Evolutionary conservation across 1,284 basidiomycete genomes (phyloP), one percentile per base, ranked within the genome.

Genomic region (Caloboletus firmus): DNA sequence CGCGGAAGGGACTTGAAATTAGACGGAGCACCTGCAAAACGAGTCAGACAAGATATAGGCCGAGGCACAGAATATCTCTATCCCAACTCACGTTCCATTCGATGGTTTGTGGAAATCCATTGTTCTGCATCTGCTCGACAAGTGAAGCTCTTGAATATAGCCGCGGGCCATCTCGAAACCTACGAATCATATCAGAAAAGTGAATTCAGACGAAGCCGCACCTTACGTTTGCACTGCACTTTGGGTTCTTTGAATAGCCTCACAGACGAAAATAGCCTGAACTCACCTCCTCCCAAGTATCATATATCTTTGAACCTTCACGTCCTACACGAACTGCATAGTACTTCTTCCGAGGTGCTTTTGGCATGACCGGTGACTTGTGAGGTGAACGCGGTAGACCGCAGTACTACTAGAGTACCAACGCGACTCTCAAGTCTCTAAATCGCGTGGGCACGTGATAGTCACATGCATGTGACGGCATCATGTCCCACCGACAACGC

Each of bases 311-410:
- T 0, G 79, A 76, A 2, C 81, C 83, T 53, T 77, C 70, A 22
- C 79, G 70, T 4, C 84, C 84, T 30, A 75, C 67, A 36, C 73
- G 71, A 2, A 85, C 83, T 3, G 84, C 84, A 47, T 85, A 86
- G 55, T 69, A 84, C 58, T 83, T 85, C 24, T 62, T 75, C 35
- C 65, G 59, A 13, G 47, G 2, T n/a, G 60, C 65, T 52, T 71
- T 74, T 39, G 68, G 65, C 72, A 73, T 74, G 24, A 18, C 10
- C 4, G 43, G 17, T 31, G 37, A 13, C 24, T 9, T 9, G 28
- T 8, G 9, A 26, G 11, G 3, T 24, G 34, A 15, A 55, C 30
- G 34, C 18, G 39, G 20, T 10, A 22, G 30, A 30, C 26, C n/a
- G n/a, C n/a, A n/a, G n/a, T n/a, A n/a, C n/a, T n/a, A n/a, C n/a